Evolutionary conservation across 345 rosid genomes (phyloP), one percentile per base, ranked within the genome.

Genomic region (Xanthoceras sorbifolium): DNA sequence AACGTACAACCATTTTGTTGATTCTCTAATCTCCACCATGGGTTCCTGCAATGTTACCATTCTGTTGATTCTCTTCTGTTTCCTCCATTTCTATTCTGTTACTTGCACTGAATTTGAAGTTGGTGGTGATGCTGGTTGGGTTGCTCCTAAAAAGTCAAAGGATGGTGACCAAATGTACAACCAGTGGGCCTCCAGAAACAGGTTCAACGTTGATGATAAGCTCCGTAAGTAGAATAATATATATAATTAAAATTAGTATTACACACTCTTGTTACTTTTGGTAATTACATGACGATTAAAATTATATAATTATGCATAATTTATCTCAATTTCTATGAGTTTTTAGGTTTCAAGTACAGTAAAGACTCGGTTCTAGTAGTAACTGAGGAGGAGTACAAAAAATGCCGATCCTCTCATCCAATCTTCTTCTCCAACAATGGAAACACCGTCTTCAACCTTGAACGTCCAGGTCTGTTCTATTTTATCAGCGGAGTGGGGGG

Each of bases 151-250:
- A 9, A 57, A 84, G 20, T 48, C 86, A 5, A 85, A 52, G 76
- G 83, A 82, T 54, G 86, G 78, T 59, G 78, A 50, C 60, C 85
- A 82, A 48, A 3, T 81, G 71, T 94, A 86, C 87, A 94, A 94
- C 77, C 67, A 85, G 29, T 94, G 97, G 97, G 97, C 97, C 17
- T 90, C 97, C 14, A 66, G 80, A 8, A 88, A 92, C 75, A 90
- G 97, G 70, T 92, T 94, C 82, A 85, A 85, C 78, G 79, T 87
- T 63, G 83, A 83, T 2, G 98, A 94, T 68, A 77, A 89, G 12
- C 25, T 90, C 71, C 89, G 97, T 90, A 87, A 82, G 94, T 80
- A 4, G 26, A 7, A n/a, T 9, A 12, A 32, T n/a, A n/a, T n/a
- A n/a, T n/a, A n/a, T n/a, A n/a, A n/a, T n/a, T n/a, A n/a, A n/a